phyloP scores from a whole-genome alignment of 495 filamentous ascomycete species.

The Usnea hakonensis region DNA sequence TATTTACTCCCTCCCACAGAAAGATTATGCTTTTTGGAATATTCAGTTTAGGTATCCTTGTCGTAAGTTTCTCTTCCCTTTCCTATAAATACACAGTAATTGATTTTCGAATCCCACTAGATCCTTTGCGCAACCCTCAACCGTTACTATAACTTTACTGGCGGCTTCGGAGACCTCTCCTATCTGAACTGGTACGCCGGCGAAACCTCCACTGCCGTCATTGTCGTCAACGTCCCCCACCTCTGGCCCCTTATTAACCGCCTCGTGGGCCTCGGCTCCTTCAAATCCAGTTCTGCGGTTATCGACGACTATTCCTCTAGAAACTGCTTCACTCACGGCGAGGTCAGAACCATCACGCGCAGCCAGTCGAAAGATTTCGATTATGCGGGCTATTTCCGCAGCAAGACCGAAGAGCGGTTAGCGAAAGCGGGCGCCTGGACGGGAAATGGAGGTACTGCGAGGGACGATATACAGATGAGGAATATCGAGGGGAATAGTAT shows the following conservation, averaged over 20 bases:
- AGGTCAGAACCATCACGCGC: not conserved
- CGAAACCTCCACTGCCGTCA: slow-evolving; percentile 54
- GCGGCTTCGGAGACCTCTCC: slow-evolving; percentile 40
- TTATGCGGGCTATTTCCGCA: slow-evolving; percentile 16
- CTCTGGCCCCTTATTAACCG: slow-evolving; percentile 52
- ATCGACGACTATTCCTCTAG: not conserved
- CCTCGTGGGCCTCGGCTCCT: slow-evolving; percentile 42
- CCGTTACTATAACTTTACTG: slow-evolving; percentile 57
- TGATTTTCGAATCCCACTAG: not conserved
- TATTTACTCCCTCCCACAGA: slow-evolving; percentile 23
- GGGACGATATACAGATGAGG: not conserved
- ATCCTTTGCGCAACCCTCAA: slow-evolving; percentile 55
- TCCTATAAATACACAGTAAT: too few relatives aligned
- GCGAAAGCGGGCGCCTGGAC: slow-evolving; percentile 10
- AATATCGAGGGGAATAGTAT: not conserved
- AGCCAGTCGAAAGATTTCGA: not conserved
- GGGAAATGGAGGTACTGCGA: not conserved
- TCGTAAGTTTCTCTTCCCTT: slow-evolving; percentile 17
- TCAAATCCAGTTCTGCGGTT: slow-evolving; percentile 26
- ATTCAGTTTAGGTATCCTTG: slow-evolving; percentile 53
- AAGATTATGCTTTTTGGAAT: slow-evolving; percentile 46
- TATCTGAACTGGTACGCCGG: slow-evolving; percentile 64
- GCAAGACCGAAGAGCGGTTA: slow-evolving; percentile 21
- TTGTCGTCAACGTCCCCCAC: slow-evolving; percentile 56
- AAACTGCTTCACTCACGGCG: slow-evolving; percentile 1